Conservation (phyloP, 305 asterid genomes). For the Solanum hybrid region DNA sequence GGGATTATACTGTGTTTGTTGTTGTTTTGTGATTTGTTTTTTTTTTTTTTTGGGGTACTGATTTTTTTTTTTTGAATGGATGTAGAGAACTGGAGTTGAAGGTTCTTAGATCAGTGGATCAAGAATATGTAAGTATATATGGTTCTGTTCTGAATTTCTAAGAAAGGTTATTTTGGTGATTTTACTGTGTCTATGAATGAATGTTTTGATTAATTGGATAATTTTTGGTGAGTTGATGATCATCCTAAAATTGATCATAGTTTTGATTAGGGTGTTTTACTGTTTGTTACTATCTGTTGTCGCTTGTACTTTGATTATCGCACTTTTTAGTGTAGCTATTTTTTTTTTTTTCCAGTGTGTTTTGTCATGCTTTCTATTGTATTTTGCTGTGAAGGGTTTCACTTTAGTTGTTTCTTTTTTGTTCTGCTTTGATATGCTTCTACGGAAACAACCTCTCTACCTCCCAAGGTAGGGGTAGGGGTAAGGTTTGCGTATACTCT, state of each 20-base stretch:
- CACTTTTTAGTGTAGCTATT: neutral
- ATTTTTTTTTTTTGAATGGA: neutral
- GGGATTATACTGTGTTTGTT: neutral
- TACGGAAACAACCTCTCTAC: neutral
- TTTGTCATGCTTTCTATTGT: neutral
- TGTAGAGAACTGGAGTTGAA: conserved; percentile 2
- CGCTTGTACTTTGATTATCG: neutral
- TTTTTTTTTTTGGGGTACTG: neutral
- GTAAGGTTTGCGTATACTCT: neutral
- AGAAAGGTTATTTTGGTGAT: neutral
- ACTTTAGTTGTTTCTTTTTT: neutral
- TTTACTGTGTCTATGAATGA: neutral
- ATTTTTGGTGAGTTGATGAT: neutral
- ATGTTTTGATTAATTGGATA: neutral
- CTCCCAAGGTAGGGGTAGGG: neutral
- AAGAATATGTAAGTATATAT: conserved; percentile 1
- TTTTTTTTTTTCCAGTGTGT: neutral
- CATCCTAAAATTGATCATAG: neutral
- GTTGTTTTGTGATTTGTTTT: neutral
- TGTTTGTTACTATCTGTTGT: neutral
- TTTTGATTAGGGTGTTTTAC: neutral
- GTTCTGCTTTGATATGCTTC: neutral
- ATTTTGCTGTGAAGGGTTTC: neutral
- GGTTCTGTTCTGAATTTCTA: neutral
- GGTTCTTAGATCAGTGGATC: neutral